Percentiles rank a stretch among this genome's conserved stretches.
Conservation (phyloP, 2,329 filamentous ascomycete genomes). For the Paecilomyces sp. region DNA sequence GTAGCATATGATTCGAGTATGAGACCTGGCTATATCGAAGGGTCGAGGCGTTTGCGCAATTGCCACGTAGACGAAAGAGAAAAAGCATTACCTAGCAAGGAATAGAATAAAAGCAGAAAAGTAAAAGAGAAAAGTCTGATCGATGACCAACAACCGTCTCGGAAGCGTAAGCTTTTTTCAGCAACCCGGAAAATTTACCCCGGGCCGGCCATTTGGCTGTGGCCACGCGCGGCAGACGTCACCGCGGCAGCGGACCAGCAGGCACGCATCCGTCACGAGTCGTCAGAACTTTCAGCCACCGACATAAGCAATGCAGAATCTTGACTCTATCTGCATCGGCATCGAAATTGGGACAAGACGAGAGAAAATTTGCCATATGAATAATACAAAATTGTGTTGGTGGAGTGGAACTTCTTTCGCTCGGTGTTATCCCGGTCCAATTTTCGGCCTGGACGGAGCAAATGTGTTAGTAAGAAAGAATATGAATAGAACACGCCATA, state of each 20-base stretch:
- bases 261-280: not conserved
- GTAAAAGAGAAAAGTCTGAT: not conserved
- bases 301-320: not conserved
- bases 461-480: constrained; percentile 7
- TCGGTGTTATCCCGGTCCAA: constrained; percentile 27
- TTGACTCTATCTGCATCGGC: not conserved
- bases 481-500: no score
- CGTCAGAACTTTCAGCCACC: not conserved
- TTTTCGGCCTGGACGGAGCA: constrained; percentile 13
- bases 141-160: not conserved
- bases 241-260: not conserved
- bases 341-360: not conserved
- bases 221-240: not conserved
- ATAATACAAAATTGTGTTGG: not conserved
- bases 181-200: not conserved
- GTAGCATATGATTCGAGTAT: not conserved
- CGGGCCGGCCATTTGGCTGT: no score
- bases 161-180: not conserved
- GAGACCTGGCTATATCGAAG: not conserved
- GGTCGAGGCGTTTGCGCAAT: not conserved
- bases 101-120: not conserved
- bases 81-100: not conserved
- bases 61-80: not conserved
- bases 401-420: not conserved
- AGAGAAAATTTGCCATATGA: not conserved